Evolutionary conservation across 139 green algal species (phyloP).

Genomic region (Volvox africanus): DNA sequence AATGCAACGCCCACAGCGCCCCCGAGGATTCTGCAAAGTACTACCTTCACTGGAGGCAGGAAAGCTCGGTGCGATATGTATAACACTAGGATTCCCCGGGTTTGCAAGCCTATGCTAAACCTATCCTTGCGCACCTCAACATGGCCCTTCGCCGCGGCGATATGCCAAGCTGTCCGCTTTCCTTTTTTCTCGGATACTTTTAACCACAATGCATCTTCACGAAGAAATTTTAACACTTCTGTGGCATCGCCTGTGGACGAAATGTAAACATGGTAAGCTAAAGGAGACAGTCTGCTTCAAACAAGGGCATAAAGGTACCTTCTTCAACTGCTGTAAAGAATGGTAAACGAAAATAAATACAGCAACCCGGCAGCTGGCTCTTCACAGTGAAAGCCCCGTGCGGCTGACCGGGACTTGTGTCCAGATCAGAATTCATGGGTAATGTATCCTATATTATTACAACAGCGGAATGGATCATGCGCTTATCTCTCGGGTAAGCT

Average conservation of each 20-base stretch:
- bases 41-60: background rate
- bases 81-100: background rate
- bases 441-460: background rate
- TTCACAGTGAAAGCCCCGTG: background rate
- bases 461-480: no score
- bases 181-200: background rate
- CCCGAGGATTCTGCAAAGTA: background rate
- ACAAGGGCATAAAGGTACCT: background rate
- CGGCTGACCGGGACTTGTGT: background rate
- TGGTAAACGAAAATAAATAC: background rate
- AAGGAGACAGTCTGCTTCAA: background rate
- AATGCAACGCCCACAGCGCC: background rate
- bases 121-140: conserved; percentile 9
- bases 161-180: conserved; percentile 14
- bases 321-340: conserved; percentile 35
- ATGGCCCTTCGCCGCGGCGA: background rate
- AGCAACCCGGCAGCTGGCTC: background rate
- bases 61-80: background rate
- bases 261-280: background rate
- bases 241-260: background rate
- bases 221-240: background rate
- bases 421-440: background rate
- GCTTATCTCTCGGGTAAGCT: no score
- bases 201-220: background rate
- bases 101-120: no score